Evolutionary conservation across 495 filamentous ascomycete genomes (phyloP), one percentile per base, ranked within the genome.

Genomic region (Tuber melanosporum): DNA sequence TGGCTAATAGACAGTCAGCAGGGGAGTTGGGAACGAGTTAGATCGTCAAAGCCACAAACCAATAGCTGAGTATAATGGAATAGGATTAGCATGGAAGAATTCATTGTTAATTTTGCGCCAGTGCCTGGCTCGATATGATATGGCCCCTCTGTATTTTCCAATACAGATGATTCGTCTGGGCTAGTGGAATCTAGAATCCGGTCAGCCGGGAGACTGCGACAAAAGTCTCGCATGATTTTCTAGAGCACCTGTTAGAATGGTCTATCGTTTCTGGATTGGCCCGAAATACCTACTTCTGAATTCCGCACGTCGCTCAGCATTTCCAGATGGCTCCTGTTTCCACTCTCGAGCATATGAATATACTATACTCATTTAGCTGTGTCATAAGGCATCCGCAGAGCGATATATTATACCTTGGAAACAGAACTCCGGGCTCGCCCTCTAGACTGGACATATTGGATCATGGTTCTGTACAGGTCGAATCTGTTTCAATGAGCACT

Each of bases 361-460:
- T 95, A 98, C 83, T 88, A n/a, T 66, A 36, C 5, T n/a, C 15
- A 32, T 44, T 26, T 73, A 15, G 71, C 57, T 42, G 70, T 71
- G 46, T 20, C 32, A 22, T 32, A 20, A 32, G 22, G 4, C 39
- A 72, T 74, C 45, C 32, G 10, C 7, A 39, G 57, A 39, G 32
- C 45, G 15, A 83, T 36, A 19, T 66, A 36, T 66, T 36, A 32
- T 66, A 66, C 57, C 57, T 66, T 66, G 0, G 95, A 98, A 71
- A 91, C 86, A 1, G 84, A 80, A 81, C 92, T 91, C 15, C 95
- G 88, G 69, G 95, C 95, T 78, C 95, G 88, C n/a, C 95, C 95
- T 49, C 94, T 88, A 32, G 94, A 98, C 83, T 99, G 95, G 26
- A 99, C 91, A 84, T 98, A 98, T 82, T 97, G 93, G 75, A 99